phyloP scores from a whole-genome alignment of 1,139 yeast genomes.

The Saccharomycopsis phalli region DNA sequence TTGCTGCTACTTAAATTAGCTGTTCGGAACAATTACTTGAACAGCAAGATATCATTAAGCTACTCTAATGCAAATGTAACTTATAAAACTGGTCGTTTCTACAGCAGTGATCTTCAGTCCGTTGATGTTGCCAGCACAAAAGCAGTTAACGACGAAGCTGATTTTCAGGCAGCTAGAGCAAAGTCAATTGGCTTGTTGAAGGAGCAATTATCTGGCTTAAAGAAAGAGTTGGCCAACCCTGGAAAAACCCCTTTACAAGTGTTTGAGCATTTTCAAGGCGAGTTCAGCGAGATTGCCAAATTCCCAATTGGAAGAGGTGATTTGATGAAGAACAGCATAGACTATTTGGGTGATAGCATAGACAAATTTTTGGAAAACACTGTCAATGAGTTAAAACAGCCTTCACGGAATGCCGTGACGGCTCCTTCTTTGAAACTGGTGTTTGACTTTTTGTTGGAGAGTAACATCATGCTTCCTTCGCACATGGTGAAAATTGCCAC shows the following conservation, averaged over 20 bases:
- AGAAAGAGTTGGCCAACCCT: background rate
- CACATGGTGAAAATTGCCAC: conserved; percentile 22
- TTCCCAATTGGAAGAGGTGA: background rate
- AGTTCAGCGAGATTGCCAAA: background rate
- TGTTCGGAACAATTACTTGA: conserved; percentile 4
- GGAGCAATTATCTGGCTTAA: background rate
- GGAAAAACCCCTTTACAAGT: conserved; percentile 2
- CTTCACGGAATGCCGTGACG: background rate
- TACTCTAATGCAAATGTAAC: too few relatives aligned
- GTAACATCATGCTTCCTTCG: conserved; percentile 2
- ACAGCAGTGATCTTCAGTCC: too few relatives aligned
- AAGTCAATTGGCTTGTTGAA: background rate
- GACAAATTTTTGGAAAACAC: background rate
- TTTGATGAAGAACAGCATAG: background rate
- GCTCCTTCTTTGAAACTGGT: conserved; percentile 5
- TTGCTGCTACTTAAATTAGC: conserved; percentile 5
- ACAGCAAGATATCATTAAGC: too few relatives aligned
- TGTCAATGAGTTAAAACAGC: conserved; percentile 4
- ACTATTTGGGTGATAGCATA: background rate
- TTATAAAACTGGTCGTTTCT: too few relatives aligned
- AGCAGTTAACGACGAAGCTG: background rate
- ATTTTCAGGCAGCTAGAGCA: background rate
- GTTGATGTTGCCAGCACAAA: too few relatives aligned
- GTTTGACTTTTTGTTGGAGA: conserved; percentile 3
- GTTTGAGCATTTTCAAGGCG: conserved; percentile 1